A percentile compares a stretch with the other conserved stretches of the same genome.
phyloP scores from a whole-genome alignment of 129 eudicot genomes.

The Ambrosia artemisiifolia region DNA sequence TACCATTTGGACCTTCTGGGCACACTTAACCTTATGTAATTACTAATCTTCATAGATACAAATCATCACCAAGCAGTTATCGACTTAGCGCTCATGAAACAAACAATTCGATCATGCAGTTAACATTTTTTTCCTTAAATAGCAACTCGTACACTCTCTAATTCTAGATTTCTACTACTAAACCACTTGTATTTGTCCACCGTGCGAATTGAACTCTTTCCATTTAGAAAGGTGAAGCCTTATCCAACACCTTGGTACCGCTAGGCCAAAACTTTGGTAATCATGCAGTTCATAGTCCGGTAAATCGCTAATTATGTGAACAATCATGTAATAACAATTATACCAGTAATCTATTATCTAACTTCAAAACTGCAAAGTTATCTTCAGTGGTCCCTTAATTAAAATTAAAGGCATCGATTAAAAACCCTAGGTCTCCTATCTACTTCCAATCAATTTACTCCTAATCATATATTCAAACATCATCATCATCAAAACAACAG shows the following conservation, averaged over 20 bases:
- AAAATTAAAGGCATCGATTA: background rate
- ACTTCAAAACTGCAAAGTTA: background rate
- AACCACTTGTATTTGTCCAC: too few species aligned
- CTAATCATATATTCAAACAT: background rate
- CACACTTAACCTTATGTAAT: background rate
- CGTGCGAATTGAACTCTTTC: too few species aligned
- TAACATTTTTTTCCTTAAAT: too few species aligned
- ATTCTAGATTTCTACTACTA: too few species aligned
- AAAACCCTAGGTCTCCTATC: background rate
- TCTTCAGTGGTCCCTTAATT: background rate
- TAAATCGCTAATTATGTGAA: background rate
- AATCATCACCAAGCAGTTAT: background rate
- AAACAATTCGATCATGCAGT: background rate
- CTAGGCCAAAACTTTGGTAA: too few species aligned
- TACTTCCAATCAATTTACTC: background rate
- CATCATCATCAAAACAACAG: background rate
- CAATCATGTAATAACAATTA: background rate
- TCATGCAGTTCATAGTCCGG: background rate
- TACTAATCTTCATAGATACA: background rate
- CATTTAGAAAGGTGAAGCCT: too few species aligned
- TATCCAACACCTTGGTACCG: too few species aligned
- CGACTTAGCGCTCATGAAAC: background rate
- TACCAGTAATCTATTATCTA: background rate
- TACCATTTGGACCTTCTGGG: background rate
- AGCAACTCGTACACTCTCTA: too few species aligned